Conservation (phyloP, 768 basidiomycete genomes). For the Lentinus tigrinus region DNA sequence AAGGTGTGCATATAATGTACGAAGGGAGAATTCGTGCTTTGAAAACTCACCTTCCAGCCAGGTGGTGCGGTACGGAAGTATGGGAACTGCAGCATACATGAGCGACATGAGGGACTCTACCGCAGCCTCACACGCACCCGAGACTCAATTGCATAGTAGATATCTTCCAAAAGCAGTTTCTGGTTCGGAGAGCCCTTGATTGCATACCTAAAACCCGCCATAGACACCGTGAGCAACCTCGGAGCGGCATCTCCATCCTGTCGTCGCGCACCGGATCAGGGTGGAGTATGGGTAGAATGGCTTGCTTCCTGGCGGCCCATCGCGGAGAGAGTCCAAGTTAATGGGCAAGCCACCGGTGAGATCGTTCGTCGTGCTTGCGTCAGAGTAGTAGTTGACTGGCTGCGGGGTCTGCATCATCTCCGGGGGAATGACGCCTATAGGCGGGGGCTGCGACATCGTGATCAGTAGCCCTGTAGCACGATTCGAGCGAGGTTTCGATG, state of each 20-base stretch:
- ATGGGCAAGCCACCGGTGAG: slow-evolving; percentile 82
- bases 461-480: slow-evolving; percentile 6
- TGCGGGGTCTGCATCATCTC: slow-evolving; percentile 47
- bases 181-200: slow-evolving; percentile 90
- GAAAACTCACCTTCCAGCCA: slow-evolving; percentile 82
- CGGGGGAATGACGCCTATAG: slow-evolving; percentile 56
- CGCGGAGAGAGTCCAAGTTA: slow-evolving; percentile 82
- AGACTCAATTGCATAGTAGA: slow-evolving; percentile 89
- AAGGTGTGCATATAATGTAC: neutral
- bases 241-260: neutral
- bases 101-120: slow-evolving; percentile 13
- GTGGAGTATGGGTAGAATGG: slow-evolving; percentile 92
- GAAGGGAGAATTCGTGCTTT: neutral
- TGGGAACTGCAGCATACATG: slow-evolving; percentile 59
- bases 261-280: slow-evolving; percentile 70
- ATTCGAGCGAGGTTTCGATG: neutral
- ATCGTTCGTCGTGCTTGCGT: slow-evolving; percentile 51
- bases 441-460: slow-evolving; percentile 40
- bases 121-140: slow-evolving; percentile 70
- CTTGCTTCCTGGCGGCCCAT: slow-evolving; percentile 86
- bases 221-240: slow-evolving; percentile 5
- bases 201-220: slow-evolving; percentile 59
- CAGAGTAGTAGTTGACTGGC: slow-evolving; percentile 63
- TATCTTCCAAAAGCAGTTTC: slow-evolving; percentile 83
- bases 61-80: slow-evolving; percentile 85